phyloP scores from a whole-genome alignment of 257 asterid genomes.

The Nicotiana tomentosiformis region DNA sequence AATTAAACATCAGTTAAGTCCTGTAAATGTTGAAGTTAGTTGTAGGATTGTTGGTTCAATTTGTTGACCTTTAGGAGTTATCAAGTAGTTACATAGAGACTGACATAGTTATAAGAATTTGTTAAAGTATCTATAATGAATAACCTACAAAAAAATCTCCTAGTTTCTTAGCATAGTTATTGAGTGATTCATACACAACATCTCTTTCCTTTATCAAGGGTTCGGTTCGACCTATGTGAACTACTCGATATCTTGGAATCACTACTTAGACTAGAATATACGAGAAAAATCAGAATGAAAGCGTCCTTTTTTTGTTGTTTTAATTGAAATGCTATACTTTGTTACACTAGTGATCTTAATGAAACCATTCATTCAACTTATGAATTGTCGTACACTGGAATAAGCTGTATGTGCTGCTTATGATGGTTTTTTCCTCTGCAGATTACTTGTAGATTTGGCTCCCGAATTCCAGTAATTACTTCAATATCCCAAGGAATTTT shows the following conservation, averaged over 20 bases:
- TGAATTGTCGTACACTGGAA: neutral
- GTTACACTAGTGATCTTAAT: neutral
- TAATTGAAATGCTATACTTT: neutral
- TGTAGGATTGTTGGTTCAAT: neutral
- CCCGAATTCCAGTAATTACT: conserved; percentile 48
- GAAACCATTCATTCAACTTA: neutral
- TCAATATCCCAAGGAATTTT: conserved; percentile 53
- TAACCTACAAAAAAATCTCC: neutral
- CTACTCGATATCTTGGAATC: neutral
- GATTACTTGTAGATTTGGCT: conserved; percentile 53
- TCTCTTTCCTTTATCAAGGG: neutral
- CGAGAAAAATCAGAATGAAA: neutral
- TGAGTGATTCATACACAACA: neutral
- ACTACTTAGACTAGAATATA: neutral
- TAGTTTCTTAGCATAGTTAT: neutral
- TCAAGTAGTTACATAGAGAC: neutral
- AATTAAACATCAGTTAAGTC: neutral
- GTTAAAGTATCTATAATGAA: neutral
- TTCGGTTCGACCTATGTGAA: neutral
- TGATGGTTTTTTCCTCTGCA: conserved; percentile 28
- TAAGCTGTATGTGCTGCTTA: neutral
- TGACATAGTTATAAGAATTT: neutral
- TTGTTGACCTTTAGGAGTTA: neutral
- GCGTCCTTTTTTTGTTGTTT: neutral
- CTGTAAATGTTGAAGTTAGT: neutral